Evolutionary conservation across 2,329 filamentous ascomycete genomes (phyloP).

Genomic region (Nothophoma quercina): DNA sequence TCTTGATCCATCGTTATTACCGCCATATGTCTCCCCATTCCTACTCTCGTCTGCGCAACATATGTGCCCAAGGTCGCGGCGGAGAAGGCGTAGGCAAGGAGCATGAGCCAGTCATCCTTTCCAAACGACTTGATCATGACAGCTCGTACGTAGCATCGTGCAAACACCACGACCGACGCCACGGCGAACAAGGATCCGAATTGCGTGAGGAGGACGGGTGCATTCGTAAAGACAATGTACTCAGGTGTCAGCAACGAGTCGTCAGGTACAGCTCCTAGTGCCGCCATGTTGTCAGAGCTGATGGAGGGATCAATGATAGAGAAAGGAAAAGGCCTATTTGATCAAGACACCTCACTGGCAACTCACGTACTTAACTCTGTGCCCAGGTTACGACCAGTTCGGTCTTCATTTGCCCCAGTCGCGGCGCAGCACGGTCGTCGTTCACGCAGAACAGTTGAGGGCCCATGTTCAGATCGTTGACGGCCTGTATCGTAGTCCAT

Average conservation of each 20-base stretch:
- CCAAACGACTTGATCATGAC: slow-evolving; percentile 59
- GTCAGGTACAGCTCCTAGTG: slow-evolving; percentile 3
- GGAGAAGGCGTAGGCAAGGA: slow-evolving; percentile 38
- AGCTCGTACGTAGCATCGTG: slow-evolving; percentile 57
- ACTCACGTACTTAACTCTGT: slow-evolving; percentile 6
- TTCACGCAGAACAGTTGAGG: not conserved
- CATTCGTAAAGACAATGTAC: slow-evolving; percentile 49
- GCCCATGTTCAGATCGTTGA: slow-evolving; percentile 1
- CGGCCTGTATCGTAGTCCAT: not conserved
- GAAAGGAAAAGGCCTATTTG: slow-evolving; percentile 1
- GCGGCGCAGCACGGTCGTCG: slow-evolving; percentile 7
- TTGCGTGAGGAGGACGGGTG: slow-evolving; percentile 51
- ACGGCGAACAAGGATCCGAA: slow-evolving; percentile 50
- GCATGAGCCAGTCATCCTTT: slow-evolving; percentile 59
- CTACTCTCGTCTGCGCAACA: slow-evolving; percentile 54
- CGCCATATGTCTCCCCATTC: slow-evolving; percentile 57
- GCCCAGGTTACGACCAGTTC: not conserved
- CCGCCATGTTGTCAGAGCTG: not conserved
- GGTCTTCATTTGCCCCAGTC: not conserved
- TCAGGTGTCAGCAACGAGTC: slow-evolving; percentile 29
- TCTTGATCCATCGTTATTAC: slow-evolving; percentile 43
- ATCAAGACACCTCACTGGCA: not conserved
- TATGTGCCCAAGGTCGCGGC: slow-evolving; percentile 50
- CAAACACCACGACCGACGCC: slow-evolving; percentile 49
- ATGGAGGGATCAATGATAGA: not conserved